phyloP scores from a whole-genome alignment of 2,329 filamentous ascomycete genomes.

The Colletotrichum abscissum region DNA sequence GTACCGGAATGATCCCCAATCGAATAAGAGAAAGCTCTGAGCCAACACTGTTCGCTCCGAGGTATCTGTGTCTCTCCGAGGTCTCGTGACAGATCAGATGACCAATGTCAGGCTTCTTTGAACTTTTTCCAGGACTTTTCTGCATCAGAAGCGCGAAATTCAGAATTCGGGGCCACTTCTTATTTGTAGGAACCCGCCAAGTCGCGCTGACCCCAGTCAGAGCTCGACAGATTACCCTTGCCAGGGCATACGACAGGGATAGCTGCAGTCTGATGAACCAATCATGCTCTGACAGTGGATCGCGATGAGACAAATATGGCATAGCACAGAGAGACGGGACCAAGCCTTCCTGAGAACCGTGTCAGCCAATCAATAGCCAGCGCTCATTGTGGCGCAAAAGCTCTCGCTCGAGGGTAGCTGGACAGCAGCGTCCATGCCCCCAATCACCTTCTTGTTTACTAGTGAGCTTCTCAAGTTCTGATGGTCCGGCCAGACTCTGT shows the following conservation, averaged over 20 bases:
- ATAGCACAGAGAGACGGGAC: conserved; percentile 25
- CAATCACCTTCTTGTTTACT: conserved; percentile 17
- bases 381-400: neutral
- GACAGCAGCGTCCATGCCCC: neutral
- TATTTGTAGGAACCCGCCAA: conserved; percentile 54
- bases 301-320: conserved; percentile 32
- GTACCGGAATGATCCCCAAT: conserved; percentile 12
- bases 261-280: neutral
- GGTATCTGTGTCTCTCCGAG: conserved; percentile 20
- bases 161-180: conserved; percentile 52
- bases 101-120: conserved; percentile 30
- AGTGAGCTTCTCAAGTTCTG: neutral
- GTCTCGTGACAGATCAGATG: conserved; percentile 37
- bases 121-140: conserved; percentile 33
- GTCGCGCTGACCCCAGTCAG: conserved; percentile 30
- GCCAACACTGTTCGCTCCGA: neutral
- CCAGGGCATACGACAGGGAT: conserved; percentile 32
- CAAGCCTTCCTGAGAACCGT: conserved; percentile 19
- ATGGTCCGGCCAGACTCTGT: neutral
- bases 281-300: conserved; percentile 1
- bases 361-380: conserved; percentile 9
- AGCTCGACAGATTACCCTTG: conserved; percentile 26
- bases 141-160: conserved; percentile 45
- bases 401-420: conserved; percentile 8
- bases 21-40: neutral